Base-by-base conservation (phyloP, 2,329 filamentous ascomycete species). In the Ceratocystis huliohia region DNA sequence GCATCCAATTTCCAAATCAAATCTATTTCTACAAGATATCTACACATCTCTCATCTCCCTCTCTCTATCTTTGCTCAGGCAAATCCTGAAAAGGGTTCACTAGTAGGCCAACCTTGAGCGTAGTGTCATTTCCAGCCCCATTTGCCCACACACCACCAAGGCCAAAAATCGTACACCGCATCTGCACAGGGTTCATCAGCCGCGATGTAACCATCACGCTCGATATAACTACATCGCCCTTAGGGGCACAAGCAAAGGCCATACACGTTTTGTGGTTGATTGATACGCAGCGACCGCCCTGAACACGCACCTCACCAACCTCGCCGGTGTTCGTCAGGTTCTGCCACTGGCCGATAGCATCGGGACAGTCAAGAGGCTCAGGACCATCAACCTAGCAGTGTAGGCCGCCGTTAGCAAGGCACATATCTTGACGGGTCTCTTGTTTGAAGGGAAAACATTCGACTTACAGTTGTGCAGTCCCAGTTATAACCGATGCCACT, bases 131-230 rank as follows among this genome's bases (percentile, higher is more conserved):
- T 6, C 44, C 33, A 8, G 17, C 48, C 1, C 61, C 66, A 33
- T 68, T 46, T 2, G 37, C 64, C 66, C 66, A 68, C 20, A 68
- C 64, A 17, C 66, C 66, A 13, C 63, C 48, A 22, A 17, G 37
- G 1, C 66, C 66, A n/a, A 50, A 59, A 28, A 63, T 61, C 5
- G 63, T 61, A 13, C 66, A 68, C 41, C 66, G 45, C 10, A 45
- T 61, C 50, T 68, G 66, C 59, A 30, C 46, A 13, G 66, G 66
- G 28, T 68, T 68, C 66, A 68, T 68, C 64, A 68, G 15, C 8
- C 66, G 59, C 15, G 57, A 61, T 17, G 64, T 33, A 1, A 68
- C 64, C n/a, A 68, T 28, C 20, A 20, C 46, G 28, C 64, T 66
- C 1, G 66, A 68, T 2, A 68, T 50, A 4, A 48, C 13, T 2